These are phyloP conservation scores for Cyamopsis tetragonoloba DNA, from an alignment of 306 rosid species.

Conservation along the genomic window DNA sequence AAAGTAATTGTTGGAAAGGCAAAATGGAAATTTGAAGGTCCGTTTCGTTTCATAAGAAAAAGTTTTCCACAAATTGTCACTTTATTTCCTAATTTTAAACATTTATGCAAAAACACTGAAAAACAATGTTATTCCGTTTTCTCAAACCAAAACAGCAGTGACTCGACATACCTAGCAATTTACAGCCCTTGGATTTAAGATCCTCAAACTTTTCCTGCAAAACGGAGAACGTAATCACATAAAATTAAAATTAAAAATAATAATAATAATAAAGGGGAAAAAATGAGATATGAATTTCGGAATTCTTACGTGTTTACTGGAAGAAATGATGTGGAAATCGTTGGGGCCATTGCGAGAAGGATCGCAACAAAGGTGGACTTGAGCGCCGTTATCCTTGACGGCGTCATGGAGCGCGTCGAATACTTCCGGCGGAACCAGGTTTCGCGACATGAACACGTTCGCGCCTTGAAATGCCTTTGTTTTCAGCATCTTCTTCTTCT, in stretches of 20 bases:
- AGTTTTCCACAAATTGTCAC: no score
- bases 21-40: no score
- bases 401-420: slow-evolving; percentile 87
- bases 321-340: slow-evolving; percentile 80
- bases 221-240: not conserved
- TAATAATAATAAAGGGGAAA: no score
- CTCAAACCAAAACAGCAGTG: no score
- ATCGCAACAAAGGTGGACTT: slow-evolving; percentile 77
- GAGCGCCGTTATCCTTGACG: slow-evolving; percentile 75
- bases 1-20: no score
- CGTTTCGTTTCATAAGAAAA: no score
- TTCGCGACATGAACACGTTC: slow-evolving; percentile 82
- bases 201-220: slow-evolving; percentile 78
- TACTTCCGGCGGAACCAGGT: slow-evolving; percentile 82
- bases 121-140: no score
- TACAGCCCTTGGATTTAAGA: slow-evolving; percentile 76
- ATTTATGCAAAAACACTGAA: no score
- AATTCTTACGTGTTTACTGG: slow-evolving; percentile 66
- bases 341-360: slow-evolving; percentile 67
- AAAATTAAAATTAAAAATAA: not conserved
- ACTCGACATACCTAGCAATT: slow-evolving; percentile 83
- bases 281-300: not conserved
- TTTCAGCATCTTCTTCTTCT: slow-evolving; percentile 47
- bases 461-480: slow-evolving; percentile 67
- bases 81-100: no score